Evolutionary conservation across 1,139 yeast species (phyloP).

Genomic region (Candida sp.): DNA sequence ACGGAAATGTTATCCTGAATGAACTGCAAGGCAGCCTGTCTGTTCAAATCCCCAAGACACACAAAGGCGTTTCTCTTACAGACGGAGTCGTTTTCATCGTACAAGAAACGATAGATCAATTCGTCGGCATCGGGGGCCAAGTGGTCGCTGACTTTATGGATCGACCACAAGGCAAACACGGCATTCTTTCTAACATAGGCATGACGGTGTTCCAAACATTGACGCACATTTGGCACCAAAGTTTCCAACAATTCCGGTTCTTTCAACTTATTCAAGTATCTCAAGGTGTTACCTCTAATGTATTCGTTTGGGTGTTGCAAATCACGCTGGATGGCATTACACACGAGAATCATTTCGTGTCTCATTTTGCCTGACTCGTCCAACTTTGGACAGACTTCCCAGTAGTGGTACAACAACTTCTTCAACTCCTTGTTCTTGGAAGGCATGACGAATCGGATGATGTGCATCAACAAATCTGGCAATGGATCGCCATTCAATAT

Average conservation of each 20-base stretch:
- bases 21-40: slow-evolving; percentile 84
- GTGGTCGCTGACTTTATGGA: slow-evolving; percentile 82
- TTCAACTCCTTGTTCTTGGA: slow-evolving; percentile 89
- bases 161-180: slow-evolving; percentile 86
- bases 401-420: slow-evolving; percentile 91
- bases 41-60: slow-evolving; percentile 80
- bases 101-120: slow-evolving; percentile 72
- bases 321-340: slow-evolving; percentile 98
- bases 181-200: slow-evolving; percentile 99
- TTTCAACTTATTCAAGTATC: slow-evolving; percentile 87
- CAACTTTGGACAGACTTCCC: slow-evolving; percentile 97
- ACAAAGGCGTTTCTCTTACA: slow-evolving; percentile 97
- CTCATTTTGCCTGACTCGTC: slow-evolving; percentile 90
- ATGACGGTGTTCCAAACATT: slow-evolving; percentile 94
- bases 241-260: slow-evolving; percentile 97
- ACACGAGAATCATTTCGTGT: slow-evolving; percentile 98
- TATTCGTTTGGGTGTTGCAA: slow-evolving; percentile 98
- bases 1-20: slow-evolving; percentile 71
- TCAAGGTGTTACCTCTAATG: slow-evolving; percentile 92
- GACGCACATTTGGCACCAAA: slow-evolving; percentile 89
- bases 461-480: slow-evolving; percentile 97
- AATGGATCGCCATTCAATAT: slow-evolving; percentile 94
- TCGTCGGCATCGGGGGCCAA: slow-evolving; percentile 96
- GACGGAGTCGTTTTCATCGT: slow-evolving; percentile 87
- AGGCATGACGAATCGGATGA: slow-evolving; percentile 97